A percentile compares a stretch with the other conserved stretches of the same genome.
These are phyloP conservation scores for Colletotrichum sp. DNA, from an alignment of 2,329 filamentous ascomycete species.

Conservation along the genomic window DNA sequence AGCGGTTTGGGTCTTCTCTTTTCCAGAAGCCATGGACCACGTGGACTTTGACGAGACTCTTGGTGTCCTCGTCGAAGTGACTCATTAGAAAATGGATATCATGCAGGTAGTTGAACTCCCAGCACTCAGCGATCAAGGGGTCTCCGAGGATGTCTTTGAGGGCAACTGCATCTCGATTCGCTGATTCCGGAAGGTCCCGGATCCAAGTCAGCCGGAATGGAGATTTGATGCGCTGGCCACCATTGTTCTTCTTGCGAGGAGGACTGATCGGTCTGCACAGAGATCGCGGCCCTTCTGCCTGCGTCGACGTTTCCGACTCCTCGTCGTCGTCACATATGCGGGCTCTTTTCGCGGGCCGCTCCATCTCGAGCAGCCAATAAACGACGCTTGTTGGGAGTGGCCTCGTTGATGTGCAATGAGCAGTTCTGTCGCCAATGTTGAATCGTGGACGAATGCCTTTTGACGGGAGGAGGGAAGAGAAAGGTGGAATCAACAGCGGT, in stretches of 20 bases:
- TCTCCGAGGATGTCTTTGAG: slow-evolving; percentile 74
- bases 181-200: slow-evolving; percentile 60
- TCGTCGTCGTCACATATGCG: slow-evolving; percentile 12
- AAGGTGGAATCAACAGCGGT: not conserved
- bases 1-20: slow-evolving; percentile 64
- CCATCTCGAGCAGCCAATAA: slow-evolving; percentile 28
- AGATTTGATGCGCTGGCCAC: slow-evolving; percentile 49
- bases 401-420: not conserved
- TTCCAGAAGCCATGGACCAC: slow-evolving; percentile 71
- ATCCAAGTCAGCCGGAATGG: slow-evolving; percentile 77
- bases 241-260: slow-evolving; percentile 38
- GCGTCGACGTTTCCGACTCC: not conserved
- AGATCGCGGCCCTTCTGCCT: slow-evolving; percentile 25
- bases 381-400: not conserved
- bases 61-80: slow-evolving; percentile 58
- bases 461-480: not conserved
- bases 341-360: slow-evolving; percentile 35
- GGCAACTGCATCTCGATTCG: slow-evolving; percentile 70
- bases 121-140: slow-evolving; percentile 74
- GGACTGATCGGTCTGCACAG: slow-evolving; percentile 51
- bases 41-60: slow-evolving; percentile 55
- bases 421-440: not conserved
- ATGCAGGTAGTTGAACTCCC: slow-evolving; percentile 74
- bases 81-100: slow-evolving; percentile 62
- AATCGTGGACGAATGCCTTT: not conserved